Evolutionary conservation across 202 grass and related monocot genomes (phyloP), one percentile per base, ranked within the genome.

Genomic region (Zizania palustris): DNA sequence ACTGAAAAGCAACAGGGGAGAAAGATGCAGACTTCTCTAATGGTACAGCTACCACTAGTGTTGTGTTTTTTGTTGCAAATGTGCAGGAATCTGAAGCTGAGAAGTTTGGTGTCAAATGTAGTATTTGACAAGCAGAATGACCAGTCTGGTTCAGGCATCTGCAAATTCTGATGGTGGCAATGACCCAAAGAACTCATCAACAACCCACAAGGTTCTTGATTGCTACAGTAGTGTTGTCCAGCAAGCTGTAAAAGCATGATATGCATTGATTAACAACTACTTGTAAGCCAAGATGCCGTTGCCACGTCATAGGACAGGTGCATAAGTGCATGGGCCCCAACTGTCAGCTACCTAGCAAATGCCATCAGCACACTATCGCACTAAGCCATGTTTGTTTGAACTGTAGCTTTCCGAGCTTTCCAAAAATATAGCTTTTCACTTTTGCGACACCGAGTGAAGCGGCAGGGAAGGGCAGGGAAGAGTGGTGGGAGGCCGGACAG

Each of bases 31-130:
- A 41, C 22, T 69, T 80, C 37, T 57, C 11, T 22, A 55, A 53
- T 60, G 51, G 9, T 22, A 9, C 6, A 33, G 18, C 18, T 54
- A 19, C n/a, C 16, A 18, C 35, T 14, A 3, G 1, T 34, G 63
- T 45, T 80, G 13, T 44, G 37, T 55, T 55, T 56, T 55, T 55
- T 56, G 63, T 55, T 81, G 33, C 10, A 40, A 55, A 33, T 60
- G 67, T 16, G 6, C 55, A 69, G 43, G 6, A 40, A 53, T 69
- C 48, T 69, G 16, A 7, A 66, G 62, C 66, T 28, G 21, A 37
- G 37, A 71, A 77, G 66, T 35, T 39, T 64, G 46, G 48, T 38
- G 16, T 28, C 11, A 14, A 45, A 69, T 63, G 65, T 28, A 28
- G 28, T 4, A 53, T 16, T 57, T 62, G 21, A 45, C 37, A 39